Base-by-base conservation (phyloP, 306 rosid genomes). In the Oemleria cerasiformis region DNA sequence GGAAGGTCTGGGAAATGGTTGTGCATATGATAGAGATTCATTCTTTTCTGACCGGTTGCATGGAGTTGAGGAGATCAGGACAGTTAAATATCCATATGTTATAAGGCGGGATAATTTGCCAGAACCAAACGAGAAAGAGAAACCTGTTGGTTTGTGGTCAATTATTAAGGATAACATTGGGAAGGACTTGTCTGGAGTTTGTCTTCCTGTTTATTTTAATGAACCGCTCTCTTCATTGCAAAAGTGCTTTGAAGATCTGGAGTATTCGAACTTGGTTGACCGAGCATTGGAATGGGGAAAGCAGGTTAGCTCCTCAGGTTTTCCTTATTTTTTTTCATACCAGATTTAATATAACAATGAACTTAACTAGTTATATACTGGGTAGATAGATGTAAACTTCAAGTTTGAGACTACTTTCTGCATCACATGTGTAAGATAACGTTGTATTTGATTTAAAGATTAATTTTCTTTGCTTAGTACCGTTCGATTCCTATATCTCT, bases 171-270 rank as follows among this genome's bases (percentile, higher is more conserved):
- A 94, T 78, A 94, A 94, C 74, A 94, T 94, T 42, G 99, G 99
- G 70, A 91, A 91, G 88, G 99, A 94, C 87, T 89, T 94, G 73
- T 94, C 97, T 76, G 99, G 99, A 74, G 99, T 94, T 78, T 94
- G 99, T 80, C 99, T 94, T 73, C 97, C 99, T 75, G 97, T 94
- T 83, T 94, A 94, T 87, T 94, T 94, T 84, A 94, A 94, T 70
- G 99, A 94, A 82, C 99, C 99, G 53, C 91, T 94, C 70, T 94
- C 99, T 54, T 91, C 99, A 1, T 80, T 94, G 83, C 99, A 94
- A 84, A 94, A 94, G 83, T 94, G 97, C 82, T 94, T 94, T 78
- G 99, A 94, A 88, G 99, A 94, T 81, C 80, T 94, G 69, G 99
- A 94, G 82, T 94, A 94, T 84, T 94, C 99, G 11, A 81, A 85